Evolutionary conservation across 2,329 filamentous ascomycete genomes (phyloP).

Genomic region (Fusarium sp.): DNA sequence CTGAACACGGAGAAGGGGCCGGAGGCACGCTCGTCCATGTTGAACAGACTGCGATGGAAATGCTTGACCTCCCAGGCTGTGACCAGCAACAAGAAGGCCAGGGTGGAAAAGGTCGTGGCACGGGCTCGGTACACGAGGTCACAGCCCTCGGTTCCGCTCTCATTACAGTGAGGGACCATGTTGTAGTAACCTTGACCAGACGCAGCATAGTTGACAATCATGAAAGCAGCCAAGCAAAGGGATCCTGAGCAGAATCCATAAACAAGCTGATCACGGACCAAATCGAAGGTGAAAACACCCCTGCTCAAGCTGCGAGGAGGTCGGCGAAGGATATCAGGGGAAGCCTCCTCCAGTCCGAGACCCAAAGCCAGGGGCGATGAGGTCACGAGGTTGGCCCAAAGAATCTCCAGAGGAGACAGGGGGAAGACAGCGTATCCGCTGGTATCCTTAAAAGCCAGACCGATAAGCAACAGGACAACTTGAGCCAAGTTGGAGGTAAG

Average conservation of each 20-base stretch:
- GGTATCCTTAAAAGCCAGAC: slow-evolving; percentile 74
- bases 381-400: slow-evolving; percentile 82
- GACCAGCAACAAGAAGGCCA: slow-evolving; percentile 75
- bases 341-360: slow-evolving; percentile 76
- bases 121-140: slow-evolving; percentile 71
- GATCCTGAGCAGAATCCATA: slow-evolving; percentile 73
- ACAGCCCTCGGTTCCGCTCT: slow-evolving; percentile 62
- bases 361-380: slow-evolving; percentile 78
- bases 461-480: slow-evolving; percentile 75
- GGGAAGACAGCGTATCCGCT: slow-evolving; percentile 73
- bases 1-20: slow-evolving; percentile 64
- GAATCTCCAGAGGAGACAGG: slow-evolving; percentile 76
- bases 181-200: slow-evolving; percentile 58
- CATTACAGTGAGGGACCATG: slow-evolving; percentile 70
- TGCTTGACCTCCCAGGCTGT: slow-evolving; percentile 81
- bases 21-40: slow-evolving; percentile 67
- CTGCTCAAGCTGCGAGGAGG: slow-evolving; percentile 70
- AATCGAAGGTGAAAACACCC: slow-evolving; percentile 72
- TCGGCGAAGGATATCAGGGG: slow-evolving; percentile 74
- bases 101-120: slow-evolving; percentile 75
- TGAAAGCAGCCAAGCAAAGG: slow-evolving; percentile 71
- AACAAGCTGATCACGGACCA: slow-evolving; percentile 74
- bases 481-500: slow-evolving; percentile 78
- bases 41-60: slow-evolving; percentile 75
- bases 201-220: slow-evolving; percentile 66